Conservation (phyloP, 768 basidiomycete species). For the Cystofilobasidium ferigula region DNA sequence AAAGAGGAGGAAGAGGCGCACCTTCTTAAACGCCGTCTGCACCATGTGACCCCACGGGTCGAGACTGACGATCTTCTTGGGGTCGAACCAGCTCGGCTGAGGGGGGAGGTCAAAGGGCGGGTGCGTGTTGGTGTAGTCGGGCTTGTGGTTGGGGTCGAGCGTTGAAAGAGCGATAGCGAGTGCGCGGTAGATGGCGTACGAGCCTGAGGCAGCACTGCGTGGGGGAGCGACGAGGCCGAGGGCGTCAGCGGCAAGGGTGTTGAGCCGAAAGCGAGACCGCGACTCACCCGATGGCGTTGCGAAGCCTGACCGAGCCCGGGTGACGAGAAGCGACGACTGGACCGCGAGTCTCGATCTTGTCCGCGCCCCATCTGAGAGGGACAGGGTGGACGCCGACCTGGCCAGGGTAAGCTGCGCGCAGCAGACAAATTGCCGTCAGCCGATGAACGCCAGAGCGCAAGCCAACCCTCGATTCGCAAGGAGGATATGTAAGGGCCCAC, state of each 20-base stretch:
- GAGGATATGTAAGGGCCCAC: conserved; percentile 49
- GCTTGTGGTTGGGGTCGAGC: conserved; percentile 65
- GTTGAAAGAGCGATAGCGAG: conserved; percentile 68
- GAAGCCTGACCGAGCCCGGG: conserved; percentile 63
- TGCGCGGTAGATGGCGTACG: conserved; percentile 89
- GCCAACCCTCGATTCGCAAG: background rate
- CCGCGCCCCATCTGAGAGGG: conserved; percentile 70
- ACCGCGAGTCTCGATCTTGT: conserved; percentile 55
- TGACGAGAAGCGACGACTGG: conserved; percentile 83
- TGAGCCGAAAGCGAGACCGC: background rate
- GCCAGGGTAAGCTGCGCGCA: conserved; percentile 62
- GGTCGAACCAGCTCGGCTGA: conserved; percentile 64
- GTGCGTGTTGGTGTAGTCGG: conserved; percentile 69
- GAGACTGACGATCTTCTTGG: conserved; percentile 73
- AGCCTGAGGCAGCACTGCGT: conserved; percentile 71
- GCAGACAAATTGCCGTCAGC: conserved; percentile 8
- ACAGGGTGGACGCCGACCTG: conserved; percentile 77
- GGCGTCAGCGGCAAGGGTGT: background rate
- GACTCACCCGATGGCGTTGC: conserved; percentile 62
- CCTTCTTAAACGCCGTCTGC: conserved; percentile 38
- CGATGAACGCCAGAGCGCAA: conserved; percentile 3
- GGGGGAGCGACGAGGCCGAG: background rate
- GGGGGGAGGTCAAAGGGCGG: conserved; percentile 71
- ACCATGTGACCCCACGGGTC: conserved; percentile 90
- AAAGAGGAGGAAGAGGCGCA: conserved; percentile 24